Percentiles rank a stretch among this genome's conserved stretches.
Evolutionary conservation across 768 basidiomycete species (phyloP).

Genomic region (Tulasnella sp.): DNA sequence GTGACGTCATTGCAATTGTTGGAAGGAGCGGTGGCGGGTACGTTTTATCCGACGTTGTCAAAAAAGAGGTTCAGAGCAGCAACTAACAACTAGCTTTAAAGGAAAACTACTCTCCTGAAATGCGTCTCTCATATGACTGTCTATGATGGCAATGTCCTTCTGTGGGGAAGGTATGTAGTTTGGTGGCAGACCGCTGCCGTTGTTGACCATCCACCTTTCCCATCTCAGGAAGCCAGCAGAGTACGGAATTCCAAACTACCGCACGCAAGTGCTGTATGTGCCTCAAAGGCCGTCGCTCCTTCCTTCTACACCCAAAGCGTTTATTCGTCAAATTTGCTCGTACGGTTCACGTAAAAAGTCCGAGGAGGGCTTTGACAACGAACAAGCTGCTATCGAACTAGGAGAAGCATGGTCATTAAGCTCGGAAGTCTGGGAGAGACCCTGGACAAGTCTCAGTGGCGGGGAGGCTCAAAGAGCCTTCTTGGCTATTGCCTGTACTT

Average conservation of each 20-base stretch:
- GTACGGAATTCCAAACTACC: conserved; percentile 53
- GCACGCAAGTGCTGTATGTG: conserved; percentile 75
- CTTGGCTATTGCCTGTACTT: conserved; percentile 62
- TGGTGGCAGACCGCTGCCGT: neutral
- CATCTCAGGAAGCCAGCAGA: conserved; percentile 25
- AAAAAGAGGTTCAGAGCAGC: neutral
- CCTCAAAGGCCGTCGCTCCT: conserved; percentile 86
- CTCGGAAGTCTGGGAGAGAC: conserved; percentile 62
- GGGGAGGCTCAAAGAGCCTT: conserved; percentile 83
- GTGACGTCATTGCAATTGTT: conserved; percentile 69
- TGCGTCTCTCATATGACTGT: conserved; percentile 73
- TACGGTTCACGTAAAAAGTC: conserved; percentile 41
- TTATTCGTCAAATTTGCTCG: conserved; percentile 49
- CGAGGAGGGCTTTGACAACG: conserved; percentile 22
- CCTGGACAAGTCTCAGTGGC: conserved; percentile 74
- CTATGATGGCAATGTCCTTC: conserved; percentile 56
- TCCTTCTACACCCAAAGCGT: conserved; percentile 68
- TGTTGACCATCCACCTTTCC: neutral
- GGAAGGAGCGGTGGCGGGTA: conserved; percentile 75
- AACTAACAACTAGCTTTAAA: conserved; percentile 31
- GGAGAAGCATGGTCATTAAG: conserved; percentile 61
- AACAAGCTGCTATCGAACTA: conserved; percentile 37
- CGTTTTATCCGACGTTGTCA: conserved; percentile 20
- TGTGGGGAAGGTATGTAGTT: conserved; percentile 54
- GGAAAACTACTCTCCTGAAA: conserved; percentile 62